Conservation (phyloP, 2,329 filamentous ascomycete species). For the Chaetomium sp. region DNA sequence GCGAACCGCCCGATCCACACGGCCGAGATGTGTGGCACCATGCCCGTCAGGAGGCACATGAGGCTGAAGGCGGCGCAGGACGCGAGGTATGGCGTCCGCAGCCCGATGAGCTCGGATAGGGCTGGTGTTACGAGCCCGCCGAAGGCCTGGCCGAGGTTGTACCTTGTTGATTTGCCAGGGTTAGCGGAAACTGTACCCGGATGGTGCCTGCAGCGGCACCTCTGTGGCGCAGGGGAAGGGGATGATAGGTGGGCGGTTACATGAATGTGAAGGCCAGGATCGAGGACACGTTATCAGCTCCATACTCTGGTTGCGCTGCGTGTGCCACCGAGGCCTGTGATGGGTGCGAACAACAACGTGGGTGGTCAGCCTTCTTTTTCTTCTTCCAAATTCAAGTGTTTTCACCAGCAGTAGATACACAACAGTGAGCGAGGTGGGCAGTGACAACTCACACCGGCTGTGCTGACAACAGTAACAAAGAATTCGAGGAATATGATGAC, state of each 20-base stretch:
- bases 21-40: not conserved
- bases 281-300: not conserved
- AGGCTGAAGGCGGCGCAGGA: not conserved
- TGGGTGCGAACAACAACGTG: not conserved
- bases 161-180: not conserved
- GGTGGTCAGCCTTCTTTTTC: not conserved
- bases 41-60: not conserved
- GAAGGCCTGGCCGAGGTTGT: not conserved
- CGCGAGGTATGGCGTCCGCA: not conserved
- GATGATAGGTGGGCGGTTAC: not conserved
- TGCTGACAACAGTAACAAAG: constrained; percentile 4
- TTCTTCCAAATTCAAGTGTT: not conserved
- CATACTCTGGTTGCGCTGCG: not conserved
- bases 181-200: too few relatives aligned
- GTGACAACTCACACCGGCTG: not conserved
- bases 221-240: not conserved
- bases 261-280: constrained; percentile 4
- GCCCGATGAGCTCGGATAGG: not conserved
- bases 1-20: not conserved
- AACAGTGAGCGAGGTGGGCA: not conserved
- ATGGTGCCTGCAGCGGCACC: not conserved
- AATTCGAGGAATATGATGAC: constrained; percentile 4
- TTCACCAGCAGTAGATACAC: not conserved
- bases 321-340: not conserved
- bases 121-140: not conserved